Percentiles rank a stretch among this genome's conserved stretches.
Conservation (phyloP, 1,284 basidiomycete species). For the Heterobasidion occidentale region DNA sequence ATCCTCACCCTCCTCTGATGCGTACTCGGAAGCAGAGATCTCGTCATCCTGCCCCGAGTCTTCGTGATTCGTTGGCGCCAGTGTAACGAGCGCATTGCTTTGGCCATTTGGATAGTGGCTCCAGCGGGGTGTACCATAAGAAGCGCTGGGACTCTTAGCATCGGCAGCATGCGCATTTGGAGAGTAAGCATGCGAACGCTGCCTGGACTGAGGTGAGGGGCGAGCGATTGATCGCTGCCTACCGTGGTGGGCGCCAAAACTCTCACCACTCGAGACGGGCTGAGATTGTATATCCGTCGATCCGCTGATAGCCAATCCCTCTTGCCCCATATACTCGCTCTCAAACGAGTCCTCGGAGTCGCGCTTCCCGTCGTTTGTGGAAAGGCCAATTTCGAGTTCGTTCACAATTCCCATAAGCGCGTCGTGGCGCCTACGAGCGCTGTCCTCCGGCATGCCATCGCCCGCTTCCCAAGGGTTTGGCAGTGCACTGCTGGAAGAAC, state of each 20-base stretch:
- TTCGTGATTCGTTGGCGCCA: background rate
- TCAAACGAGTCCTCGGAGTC: constrained; percentile 15
- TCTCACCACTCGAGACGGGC: background rate
- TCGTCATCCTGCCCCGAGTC: background rate
- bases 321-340: constrained; percentile 22
- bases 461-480: constrained; percentile 7
- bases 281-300: constrained; percentile 21
- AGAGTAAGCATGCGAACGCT: too few species aligned
- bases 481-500: background rate
- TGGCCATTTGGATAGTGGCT: too few species aligned
- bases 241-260: background rate
- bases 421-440: constrained; percentile 25
- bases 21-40: constrained; percentile 1
- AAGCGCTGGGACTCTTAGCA: too few species aligned
- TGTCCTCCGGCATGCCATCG: constrained; percentile 8
- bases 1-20: constrained; percentile 2
- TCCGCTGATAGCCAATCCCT: constrained; percentile 30
- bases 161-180: too few species aligned
- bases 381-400: constrained; percentile 20
- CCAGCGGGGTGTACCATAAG: too few species aligned
- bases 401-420: constrained; percentile 37
- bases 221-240: background rate
- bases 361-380: constrained; percentile 7
- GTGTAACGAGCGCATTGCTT: background rate
- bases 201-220: too few species aligned